Conservation (phyloP, 2,329 filamentous ascomycete species). For the Cladophialophora chaetospira region DNA sequence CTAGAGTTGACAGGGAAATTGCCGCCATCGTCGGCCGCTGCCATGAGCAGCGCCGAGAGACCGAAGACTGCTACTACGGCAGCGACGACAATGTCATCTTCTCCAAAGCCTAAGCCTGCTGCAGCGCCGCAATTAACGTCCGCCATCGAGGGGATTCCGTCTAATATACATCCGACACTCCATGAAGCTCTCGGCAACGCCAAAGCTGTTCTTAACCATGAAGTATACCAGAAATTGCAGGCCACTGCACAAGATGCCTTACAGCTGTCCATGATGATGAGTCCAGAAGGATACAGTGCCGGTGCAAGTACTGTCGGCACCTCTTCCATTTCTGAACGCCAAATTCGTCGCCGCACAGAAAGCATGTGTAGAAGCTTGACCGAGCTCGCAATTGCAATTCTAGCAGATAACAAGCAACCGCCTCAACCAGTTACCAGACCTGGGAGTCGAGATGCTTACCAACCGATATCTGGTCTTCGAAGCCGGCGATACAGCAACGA, state of each 20-base stretch:
- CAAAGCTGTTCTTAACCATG: slow-evolving; percentile 66
- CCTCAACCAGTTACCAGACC: slow-evolving; percentile 30
- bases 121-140: slow-evolving; percentile 46
- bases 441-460: slow-evolving; percentile 36
- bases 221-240: slow-evolving; percentile 79
- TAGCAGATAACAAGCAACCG: slow-evolving; percentile 53
- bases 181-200: slow-evolving; percentile 79
- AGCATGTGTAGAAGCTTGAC: slow-evolving; percentile 90
- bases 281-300: slow-evolving; percentile 44
- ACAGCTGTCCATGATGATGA: slow-evolving; percentile 72
- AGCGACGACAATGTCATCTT: slow-evolving; percentile 85
- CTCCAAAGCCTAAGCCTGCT: slow-evolving; percentile 68
- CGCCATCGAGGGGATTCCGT: slow-evolving; percentile 45
- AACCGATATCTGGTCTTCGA: slow-evolving; percentile 39
- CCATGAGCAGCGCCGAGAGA: slow-evolving; percentile 75
- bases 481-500: slow-evolving; percentile 43
- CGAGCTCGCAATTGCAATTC: slow-evolving; percentile 84
- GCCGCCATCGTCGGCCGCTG: slow-evolving; percentile 77
- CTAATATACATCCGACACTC: slow-evolving; percentile 69
- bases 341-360: slow-evolving; percentile 86
- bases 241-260: slow-evolving; percentile 79
- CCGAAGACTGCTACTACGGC: slow-evolving; percentile 90
- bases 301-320: slow-evolving; percentile 57
- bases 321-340: slow-evolving; percentile 66
- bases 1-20: slow-evolving; percentile 88